phyloP scores from a whole-genome alignment of 2,329 filamentous ascomycete species.

The Aspergillus terreus region DNA sequence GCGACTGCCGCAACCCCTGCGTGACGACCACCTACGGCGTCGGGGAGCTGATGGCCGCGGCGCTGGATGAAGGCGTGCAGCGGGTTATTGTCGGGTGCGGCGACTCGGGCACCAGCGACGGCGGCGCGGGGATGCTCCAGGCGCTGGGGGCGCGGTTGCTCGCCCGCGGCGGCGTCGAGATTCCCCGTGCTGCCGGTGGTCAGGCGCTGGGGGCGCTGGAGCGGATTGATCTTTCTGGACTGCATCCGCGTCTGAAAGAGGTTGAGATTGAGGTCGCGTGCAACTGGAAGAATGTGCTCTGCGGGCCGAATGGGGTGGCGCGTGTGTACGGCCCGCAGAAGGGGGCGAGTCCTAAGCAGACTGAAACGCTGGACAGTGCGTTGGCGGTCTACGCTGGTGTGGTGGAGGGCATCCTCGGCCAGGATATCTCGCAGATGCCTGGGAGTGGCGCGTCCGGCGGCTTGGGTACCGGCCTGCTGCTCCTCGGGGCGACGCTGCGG shows the following conservation, averaged over 20 bases:
- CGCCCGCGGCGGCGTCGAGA: constrained; percentile 32
- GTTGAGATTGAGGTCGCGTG: constrained; percentile 49
- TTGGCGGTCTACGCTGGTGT: constrained; percentile 43
- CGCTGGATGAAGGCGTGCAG: constrained; percentile 44
- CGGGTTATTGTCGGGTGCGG: constrained; percentile 52
- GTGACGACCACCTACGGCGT: constrained; percentile 52
- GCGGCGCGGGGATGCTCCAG: constrained; percentile 53
- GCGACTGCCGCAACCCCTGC: constrained; percentile 43
- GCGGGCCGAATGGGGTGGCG: constrained; percentile 48
- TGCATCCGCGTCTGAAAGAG: constrained; percentile 37
- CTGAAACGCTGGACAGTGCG: constrained; percentile 40
- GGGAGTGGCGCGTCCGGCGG: constrained; percentile 53
- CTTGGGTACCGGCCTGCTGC: constrained; percentile 49
- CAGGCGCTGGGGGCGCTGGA: constrained; percentile 36
- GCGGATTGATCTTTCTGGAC: constrained; percentile 36
- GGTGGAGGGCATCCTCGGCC: constrained; percentile 30
- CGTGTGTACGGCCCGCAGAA: constrained; percentile 52
- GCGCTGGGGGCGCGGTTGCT: constrained; percentile 48
- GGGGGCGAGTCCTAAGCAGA: constrained; percentile 44
- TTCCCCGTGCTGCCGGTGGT: constrained; percentile 43
- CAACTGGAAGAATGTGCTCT: constrained; percentile 52
- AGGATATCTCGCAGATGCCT: constrained; percentile 37
- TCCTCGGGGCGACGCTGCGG: constrained; percentile 46
- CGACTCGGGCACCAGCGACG: constrained; percentile 54
- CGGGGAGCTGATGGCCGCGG: constrained; percentile 47